Evolutionary conservation across 2,329 filamentous ascomycete genomes (phyloP), one percentile per base, ranked within the genome.

Genomic region (Blastomyces silverae): DNA sequence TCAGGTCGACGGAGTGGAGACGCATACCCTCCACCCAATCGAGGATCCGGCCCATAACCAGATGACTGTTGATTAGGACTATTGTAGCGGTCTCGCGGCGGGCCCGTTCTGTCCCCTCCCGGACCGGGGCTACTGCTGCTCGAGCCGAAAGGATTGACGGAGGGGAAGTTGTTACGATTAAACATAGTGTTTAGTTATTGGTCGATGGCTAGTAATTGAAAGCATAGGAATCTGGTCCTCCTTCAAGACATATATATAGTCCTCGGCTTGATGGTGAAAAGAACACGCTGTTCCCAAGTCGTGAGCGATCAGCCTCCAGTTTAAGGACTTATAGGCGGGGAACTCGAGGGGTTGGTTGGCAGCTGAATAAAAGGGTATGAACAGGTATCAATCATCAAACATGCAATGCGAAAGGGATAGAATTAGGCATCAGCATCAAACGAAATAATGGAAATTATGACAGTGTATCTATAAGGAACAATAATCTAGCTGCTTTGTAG

Each of bases 81-180:
- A 67, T 71, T 75, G 70, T 81, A 81, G 64, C 78, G 78, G 60
- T 81, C 77, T 69, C 74, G 78, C 44, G 73, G 75, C 31, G 77
- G 73, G 39, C 77, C 76, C 58, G 58, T 53, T 46, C 62, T 64
- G 46, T 78, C 77, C 31, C 77, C 77, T 55, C 76, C 74, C 62
- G 76, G 75, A 62, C 77, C 15, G 44, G 59, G 28, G 28, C 44
- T 61, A 8, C 42, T 8, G 65, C 78, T 73, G 48, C 72, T 69
- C 28, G 71, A 69, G 37, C 73, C 72, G 70, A 80, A 83, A 39
- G 77, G 78, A 61, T 76, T 79, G 31, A 79, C 76, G 10, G 79
- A 70, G 8, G 78, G 77, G n/a, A 81, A 72, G 66, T 82, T 81
- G 71, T 81, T 80, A 67, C 83, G 81, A 72, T 84, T 85, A 73